A percentile compares a stretch with the other conserved stretches of the same genome.
Evolutionary conservation across 2,329 filamentous ascomycete species (phyloP).

Genomic region (Apiospora hydei): DNA sequence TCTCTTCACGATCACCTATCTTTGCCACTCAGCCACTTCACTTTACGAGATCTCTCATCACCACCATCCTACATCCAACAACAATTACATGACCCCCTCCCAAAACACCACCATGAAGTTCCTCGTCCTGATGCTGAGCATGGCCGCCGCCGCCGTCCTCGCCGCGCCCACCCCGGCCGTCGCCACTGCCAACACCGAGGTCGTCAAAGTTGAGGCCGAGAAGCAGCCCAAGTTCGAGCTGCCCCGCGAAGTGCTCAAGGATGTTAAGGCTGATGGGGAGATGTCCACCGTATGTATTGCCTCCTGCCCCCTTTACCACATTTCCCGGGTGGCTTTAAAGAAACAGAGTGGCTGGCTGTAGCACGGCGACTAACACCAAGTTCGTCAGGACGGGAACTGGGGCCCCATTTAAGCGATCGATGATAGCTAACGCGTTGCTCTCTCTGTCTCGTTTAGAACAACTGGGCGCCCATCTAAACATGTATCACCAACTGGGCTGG

Average conservation of each 20-base stretch:
- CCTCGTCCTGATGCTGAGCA: conserved; percentile 14
- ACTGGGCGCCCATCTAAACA: neutral
- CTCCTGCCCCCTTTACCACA: too few relatives aligned
- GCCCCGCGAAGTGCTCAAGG: neutral
- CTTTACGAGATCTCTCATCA: neutral
- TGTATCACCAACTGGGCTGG: neutral
- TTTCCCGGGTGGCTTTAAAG: neutral
- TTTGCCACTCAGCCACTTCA: neutral
- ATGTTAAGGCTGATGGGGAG: neutral
- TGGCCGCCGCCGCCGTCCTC: neutral
- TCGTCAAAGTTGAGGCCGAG: neutral
- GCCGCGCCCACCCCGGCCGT: neutral
- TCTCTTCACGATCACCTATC: neutral
- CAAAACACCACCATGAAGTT: conserved; percentile 1
- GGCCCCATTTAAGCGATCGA: neutral
- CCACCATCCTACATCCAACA: neutral
- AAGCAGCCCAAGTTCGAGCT: neutral
- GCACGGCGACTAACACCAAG: neutral
- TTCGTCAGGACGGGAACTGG: neutral
- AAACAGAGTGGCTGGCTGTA: neutral
- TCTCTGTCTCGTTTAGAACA: neutral
- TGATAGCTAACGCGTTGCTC: neutral
- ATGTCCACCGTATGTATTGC: neutral
- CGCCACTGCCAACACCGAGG: neutral
- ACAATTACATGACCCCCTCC: neutral